Base-by-base conservation (phyloP, 2,329 filamentous ascomycete genomes). In the Alternaria viburni region DNA sequence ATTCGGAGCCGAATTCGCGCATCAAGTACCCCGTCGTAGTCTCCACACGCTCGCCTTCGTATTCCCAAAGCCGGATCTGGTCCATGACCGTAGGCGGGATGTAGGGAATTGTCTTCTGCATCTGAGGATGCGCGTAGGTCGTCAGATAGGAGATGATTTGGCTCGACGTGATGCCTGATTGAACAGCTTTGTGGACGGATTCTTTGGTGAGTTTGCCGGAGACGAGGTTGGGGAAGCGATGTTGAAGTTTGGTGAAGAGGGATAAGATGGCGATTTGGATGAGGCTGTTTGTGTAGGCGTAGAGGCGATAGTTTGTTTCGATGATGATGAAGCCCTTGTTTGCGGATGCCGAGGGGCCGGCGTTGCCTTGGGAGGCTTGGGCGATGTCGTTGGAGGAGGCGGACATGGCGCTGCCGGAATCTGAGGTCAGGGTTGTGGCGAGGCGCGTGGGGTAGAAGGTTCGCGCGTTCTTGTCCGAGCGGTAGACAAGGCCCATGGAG, bases 271-370 rank as follows among this genome's bases (percentile, higher is more conserved):
- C 93, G 68, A 98, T 99, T 80, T 97, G 95, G 1, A 99, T 88
- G 0, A 94, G 93, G 0, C 93, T 97, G 32, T 91, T 91, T 7
- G 96, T 98, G 83, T 99, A 99, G 30, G 96, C 96, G 83, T 99
- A 99, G 70, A 99, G 83, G 25, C 96, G 92, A 83, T 97, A 98
- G 82, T 99, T 99, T 9, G 96, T 99, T 83, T 99, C 96, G 69
- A 99, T 88, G 74, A 99, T 94, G 76, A 99, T 93, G 83, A 93
- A 96, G 66, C 94, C 94, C 73, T 90, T 89, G 66, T 84, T 74
- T 47, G 72, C 81, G 17, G 74, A 60, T 54, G 61, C 71, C 69
- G 65, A 64, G 59, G 65, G 59, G 10, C 64, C 64, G 3, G 61
- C 59, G 13, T 54, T 59, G 36, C 61, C 55, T 57, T 59, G 62